Conservation (phyloP, 306 rosid species). For the Phaseolus lunatus region DNA sequence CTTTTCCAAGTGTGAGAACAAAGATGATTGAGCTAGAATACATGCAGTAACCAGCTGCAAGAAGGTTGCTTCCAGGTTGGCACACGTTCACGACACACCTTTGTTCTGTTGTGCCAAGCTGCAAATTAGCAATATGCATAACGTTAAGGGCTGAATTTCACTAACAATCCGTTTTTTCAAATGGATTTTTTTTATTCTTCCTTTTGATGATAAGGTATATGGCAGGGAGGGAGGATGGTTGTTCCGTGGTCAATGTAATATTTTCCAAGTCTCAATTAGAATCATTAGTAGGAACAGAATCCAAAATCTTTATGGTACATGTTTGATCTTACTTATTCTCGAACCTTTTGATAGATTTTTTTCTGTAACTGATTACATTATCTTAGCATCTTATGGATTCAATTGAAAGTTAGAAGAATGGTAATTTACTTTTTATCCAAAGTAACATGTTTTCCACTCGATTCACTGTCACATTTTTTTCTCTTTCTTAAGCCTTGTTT, state of each 20-base stretch:
- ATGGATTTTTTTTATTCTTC: background rate
- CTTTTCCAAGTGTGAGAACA: slow-evolving; percentile 84
- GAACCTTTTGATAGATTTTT: background rate
- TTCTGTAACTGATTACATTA: background rate
- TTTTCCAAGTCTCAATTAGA: background rate
- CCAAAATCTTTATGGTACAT: background rate
- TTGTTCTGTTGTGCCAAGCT: slow-evolving; percentile 72
- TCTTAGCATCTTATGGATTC: background rate
- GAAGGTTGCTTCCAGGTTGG: slow-evolving; percentile 97
- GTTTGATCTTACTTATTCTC: background rate
- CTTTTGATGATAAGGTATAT: background rate
- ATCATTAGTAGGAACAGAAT: background rate
- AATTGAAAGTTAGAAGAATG: background rate
- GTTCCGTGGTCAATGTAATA: background rate
- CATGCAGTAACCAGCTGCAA: slow-evolving; percentile 99
- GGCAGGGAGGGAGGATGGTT: background rate
- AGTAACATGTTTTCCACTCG: background rate
- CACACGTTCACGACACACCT: slow-evolving; percentile 89
- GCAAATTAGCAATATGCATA: slow-evolving; percentile 43
- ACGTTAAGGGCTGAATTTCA: slow-evolving; percentile 1
- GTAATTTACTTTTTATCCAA: background rate
- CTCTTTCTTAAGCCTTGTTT: background rate
- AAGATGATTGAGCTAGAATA: slow-evolving; percentile 94
- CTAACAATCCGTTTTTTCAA: background rate
- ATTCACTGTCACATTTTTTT: background rate